Conservation (phyloP, 1,139 yeast genomes). For the Taphrina deformans region DNA sequence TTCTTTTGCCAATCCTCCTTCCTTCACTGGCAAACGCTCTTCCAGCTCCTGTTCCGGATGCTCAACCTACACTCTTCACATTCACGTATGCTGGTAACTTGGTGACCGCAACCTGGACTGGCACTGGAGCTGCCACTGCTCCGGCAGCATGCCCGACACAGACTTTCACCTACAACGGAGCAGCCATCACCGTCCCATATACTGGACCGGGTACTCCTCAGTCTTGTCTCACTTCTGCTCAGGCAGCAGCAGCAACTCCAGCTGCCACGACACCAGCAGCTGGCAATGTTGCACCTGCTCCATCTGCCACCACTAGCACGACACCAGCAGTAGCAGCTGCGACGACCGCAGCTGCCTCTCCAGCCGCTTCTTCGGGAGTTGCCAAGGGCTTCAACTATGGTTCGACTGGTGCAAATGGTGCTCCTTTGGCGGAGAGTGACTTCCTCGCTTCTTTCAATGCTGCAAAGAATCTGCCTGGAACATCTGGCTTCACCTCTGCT, state of each 20-base stretch:
- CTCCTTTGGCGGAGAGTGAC: constrained; percentile 13
- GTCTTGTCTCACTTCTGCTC: constrained; percentile 16
- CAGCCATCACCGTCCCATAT: constrained; percentile 21
- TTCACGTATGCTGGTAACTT: constrained; percentile 9
- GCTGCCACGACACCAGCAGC: constrained; percentile 5
- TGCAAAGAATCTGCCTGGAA: constrained; percentile 3
- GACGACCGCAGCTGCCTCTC: background rate
- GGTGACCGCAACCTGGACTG: constrained; percentile 19
- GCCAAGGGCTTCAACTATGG: constrained; percentile 23
- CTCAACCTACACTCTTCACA: constrained; percentile 20
- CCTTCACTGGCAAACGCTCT: constrained; percentile 7
- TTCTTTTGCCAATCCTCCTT: constrained; percentile 7
- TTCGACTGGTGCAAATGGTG: constrained; percentile 20
- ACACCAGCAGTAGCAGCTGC: background rate
- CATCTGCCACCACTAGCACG: background rate
- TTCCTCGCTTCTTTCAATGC: background rate
- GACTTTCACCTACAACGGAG: constrained; percentile 22
- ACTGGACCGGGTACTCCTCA: constrained; percentile 29
- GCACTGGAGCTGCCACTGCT: constrained; percentile 10
- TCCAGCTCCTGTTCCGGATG: constrained; percentile 18
- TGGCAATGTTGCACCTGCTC: background rate
- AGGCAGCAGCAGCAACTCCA: background rate
- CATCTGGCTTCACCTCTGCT: constrained; percentile 27
- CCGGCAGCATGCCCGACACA: constrained; percentile 19
- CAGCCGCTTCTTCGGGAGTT: background rate